Evolutionary conservation across 2,329 filamentous ascomycete genomes (phyloP), one percentile per base, ranked within the genome.

Genomic region (Aureobasidium vineae): DNA sequence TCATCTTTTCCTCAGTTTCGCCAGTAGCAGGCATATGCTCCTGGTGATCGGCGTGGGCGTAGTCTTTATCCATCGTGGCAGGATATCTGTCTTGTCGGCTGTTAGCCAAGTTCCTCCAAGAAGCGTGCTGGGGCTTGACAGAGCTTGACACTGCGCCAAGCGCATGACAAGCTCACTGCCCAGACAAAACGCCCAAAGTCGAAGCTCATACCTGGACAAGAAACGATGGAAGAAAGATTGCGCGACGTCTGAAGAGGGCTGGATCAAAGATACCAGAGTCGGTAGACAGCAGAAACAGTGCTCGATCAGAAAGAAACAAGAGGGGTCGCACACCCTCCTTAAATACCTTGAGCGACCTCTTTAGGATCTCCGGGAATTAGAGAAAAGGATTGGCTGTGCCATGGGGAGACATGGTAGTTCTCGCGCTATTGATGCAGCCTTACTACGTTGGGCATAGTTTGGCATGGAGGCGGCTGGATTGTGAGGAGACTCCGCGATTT

Each of bases 1-100:
- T 71, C 77, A 81, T 80, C 15, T 71, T 60, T 33, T 31, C 53
- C 5, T 66, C 50, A 19, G 67, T 69, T 21, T 71, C 68, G 36
- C 70, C 71, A 8, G 71, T 67, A 31, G 52, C 66, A 11, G 56
- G 66, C 40, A 59, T 7, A 15, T 40, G 31, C 23, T 67, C 59
- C 36, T 50, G 28, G 41, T 67, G 59, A n/a, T 64, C 59, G 19
- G 57, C 45, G 5, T 53, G 23, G 10, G 47, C 15, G 41, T 56
- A 54, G 19, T 67, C 40, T n/a, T 67, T 63, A 1, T 63, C 49
- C 66, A 67, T 67, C n/a, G 41, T 52, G 15, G n/a, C 16, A 15
- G 3, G 5, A 7, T 59, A 16, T 40, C 36, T 50, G 23, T 63
- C 33, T 28, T 15, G 8, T 52, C n/a, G 10, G 3, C 6, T 7